A percentile compares a stretch with the other conserved stretches of the same genome.
Evolutionary conservation across 2,329 filamentous ascomycete genomes (phyloP).

Genomic region (Colletotrichum salicis): DNA sequence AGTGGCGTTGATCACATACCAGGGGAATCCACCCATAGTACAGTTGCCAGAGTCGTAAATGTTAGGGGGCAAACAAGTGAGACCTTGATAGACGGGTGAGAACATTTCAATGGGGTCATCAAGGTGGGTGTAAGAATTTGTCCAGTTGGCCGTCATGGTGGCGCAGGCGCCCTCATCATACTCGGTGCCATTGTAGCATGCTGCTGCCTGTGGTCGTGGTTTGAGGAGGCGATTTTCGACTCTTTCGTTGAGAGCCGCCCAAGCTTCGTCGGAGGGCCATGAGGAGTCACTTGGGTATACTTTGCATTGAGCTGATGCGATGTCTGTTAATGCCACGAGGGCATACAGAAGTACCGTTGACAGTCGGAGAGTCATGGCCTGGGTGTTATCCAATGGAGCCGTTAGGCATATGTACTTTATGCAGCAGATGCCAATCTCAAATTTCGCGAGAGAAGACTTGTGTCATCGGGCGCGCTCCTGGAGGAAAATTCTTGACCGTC

Average conservation of each 20-base stretch:
- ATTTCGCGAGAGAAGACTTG: too few relatives aligned
- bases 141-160: slow-evolving; percentile 16
- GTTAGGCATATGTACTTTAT: not conserved
- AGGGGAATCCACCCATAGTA: slow-evolving; percentile 24
- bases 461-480: too few relatives aligned
- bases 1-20: slow-evolving; percentile 25
- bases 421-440: not conserved
- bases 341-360: not conserved
- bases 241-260: not conserved
- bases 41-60: slow-evolving; percentile 27
- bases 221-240: slow-evolving; percentile 19
- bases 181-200: slow-evolving; percentile 15
- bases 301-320: not conserved
- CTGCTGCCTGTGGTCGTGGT: slow-evolving; percentile 13
- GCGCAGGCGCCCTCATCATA: slow-evolving; percentile 8
- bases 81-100: slow-evolving; percentile 23
- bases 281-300: slow-evolving; percentile 12
- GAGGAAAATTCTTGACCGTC: too few relatives aligned
- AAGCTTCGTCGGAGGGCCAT: slow-evolving; percentile 11
- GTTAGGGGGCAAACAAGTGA: slow-evolving; percentile 19
- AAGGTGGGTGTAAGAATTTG: slow-evolving; percentile 14
- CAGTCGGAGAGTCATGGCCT: not conserved
- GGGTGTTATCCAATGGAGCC: not conserved
- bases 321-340: not conserved
- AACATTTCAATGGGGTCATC: slow-evolving; percentile 24